A percentile compares a stretch with the other conserved stretches of the same genome.
These are phyloP conservation scores for Trametes hirsuta DNA, from an alignment of 1,284 basidiomycete species.

Conservation along the genomic window DNA sequence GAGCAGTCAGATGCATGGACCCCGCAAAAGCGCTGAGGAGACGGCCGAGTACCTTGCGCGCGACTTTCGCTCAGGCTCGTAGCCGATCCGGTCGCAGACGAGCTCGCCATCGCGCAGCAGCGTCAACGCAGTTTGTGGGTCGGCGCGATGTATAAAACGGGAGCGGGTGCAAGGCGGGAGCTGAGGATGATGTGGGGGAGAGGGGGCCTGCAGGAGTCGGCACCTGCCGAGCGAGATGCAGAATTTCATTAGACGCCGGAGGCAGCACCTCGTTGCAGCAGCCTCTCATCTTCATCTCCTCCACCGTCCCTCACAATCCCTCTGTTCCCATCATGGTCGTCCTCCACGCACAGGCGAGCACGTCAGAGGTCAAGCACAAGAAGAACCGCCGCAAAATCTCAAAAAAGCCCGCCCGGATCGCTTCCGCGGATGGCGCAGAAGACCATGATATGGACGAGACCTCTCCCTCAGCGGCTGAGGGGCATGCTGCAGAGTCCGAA, in stretches of 20 bases:
- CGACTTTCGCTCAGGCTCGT: slow-evolving; percentile 36
- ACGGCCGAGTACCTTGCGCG: slow-evolving; percentile 34
- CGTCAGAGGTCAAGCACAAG: slow-evolving; percentile 38
- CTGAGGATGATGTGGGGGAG: not conserved
- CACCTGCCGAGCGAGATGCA: slow-evolving; percentile 20
- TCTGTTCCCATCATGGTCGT: slow-evolving; percentile 56
- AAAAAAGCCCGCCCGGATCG: slow-evolving; percentile 39
- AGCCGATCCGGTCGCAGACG: slow-evolving; percentile 20
- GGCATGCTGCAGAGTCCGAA: not conserved
- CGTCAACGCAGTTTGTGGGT: not conserved
- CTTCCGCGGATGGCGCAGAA: slow-evolving; percentile 24
- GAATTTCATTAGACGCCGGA: slow-evolving; percentile 26
- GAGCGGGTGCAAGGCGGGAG: slow-evolving; percentile 3
- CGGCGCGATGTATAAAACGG: not conserved
- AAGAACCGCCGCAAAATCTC: slow-evolving; percentile 61
- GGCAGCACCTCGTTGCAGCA: slow-evolving; percentile 13
- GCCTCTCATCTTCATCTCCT: slow-evolving; percentile 10
- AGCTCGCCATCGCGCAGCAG: slow-evolving; percentile 15
- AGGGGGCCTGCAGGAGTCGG: slow-evolving; percentile 16
- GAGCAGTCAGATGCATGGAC: slow-evolving; percentile 20
- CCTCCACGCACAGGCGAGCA: slow-evolving; percentile 44
- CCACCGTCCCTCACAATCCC: not conserved
- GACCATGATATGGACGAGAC: slow-evolving; percentile 46
- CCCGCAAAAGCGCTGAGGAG: slow-evolving; percentile 1
- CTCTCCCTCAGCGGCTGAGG: slow-evolving; percentile 5